Evolutionary conservation across 495 filamentous ascomycete genomes (phyloP).

Genomic region (Daldinia grandis): DNA sequence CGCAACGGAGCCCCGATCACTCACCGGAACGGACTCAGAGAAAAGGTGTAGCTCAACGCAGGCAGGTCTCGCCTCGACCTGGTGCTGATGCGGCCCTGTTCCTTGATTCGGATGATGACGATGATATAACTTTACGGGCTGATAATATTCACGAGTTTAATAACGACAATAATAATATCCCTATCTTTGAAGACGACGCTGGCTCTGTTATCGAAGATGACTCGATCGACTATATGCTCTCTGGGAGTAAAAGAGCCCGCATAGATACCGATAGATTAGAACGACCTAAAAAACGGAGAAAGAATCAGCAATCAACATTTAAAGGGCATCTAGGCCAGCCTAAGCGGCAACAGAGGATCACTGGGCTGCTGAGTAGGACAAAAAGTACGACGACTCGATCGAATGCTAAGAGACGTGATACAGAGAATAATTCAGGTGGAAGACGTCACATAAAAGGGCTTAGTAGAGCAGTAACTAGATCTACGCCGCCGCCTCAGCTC

Average conservation of each 20-base stretch:
- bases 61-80: slow-evolving; percentile 39
- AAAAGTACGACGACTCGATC: slow-evolving; percentile 33
- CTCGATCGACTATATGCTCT: slow-evolving; percentile 63
- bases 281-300: slow-evolving; percentile 43
- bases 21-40: slow-evolving; percentile 48
- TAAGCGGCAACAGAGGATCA: slow-evolving; percentile 57
- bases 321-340: slow-evolving; percentile 38
- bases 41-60: slow-evolving; percentile 64
- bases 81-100: slow-evolving; percentile 43
- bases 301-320: slow-evolving; percentile 39
- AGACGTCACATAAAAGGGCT: slow-evolving; percentile 16
- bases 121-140: slow-evolving; percentile 41
- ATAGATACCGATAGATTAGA: slow-evolving; percentile 22
- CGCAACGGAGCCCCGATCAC: slow-evolving; percentile 51
- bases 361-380: slow-evolving; percentile 48
- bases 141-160: slow-evolving; percentile 28
- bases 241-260: slow-evolving; percentile 49
- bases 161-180: slow-evolving; percentile 4
- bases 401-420: background rate
- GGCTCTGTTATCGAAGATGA: slow-evolving; percentile 62
- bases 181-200: slow-evolving; percentile 48
- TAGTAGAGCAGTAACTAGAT: slow-evolving; percentile 7
- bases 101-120: slow-evolving; percentile 60
- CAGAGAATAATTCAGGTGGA: slow-evolving; percentile 4
- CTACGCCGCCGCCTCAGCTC: slow-evolving; percentile 52